Percentiles rank a stretch among this genome's conserved stretches.
phyloP scores from a whole-genome alignment of 2,329 filamentous ascomycete genomes.

The Fusarium sp. region DNA sequence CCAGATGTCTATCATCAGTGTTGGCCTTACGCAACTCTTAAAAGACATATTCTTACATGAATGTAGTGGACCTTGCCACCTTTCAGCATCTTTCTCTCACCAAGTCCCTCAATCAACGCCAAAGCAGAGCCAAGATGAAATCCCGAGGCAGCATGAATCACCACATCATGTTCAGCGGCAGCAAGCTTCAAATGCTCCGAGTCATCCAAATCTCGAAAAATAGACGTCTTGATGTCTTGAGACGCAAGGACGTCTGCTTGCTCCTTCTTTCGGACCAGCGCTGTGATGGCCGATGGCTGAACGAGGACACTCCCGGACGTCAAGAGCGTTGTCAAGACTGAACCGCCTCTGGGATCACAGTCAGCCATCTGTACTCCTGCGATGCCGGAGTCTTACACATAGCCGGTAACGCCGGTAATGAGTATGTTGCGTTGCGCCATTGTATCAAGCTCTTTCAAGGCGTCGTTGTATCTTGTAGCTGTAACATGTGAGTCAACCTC shows the following conservation, averaged over 20 bases:
- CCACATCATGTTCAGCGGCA: not conserved
- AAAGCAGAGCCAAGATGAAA: not conserved
- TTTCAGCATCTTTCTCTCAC: not conserved
- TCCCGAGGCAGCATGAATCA: not conserved
- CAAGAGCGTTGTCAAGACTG: constrained; percentile 21
- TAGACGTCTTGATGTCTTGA: not conserved
- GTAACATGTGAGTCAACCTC: not conserved
- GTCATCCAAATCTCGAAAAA: not conserved
- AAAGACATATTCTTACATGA: not conserved
- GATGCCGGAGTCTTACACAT: not conserved
- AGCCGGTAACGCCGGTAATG: constrained; percentile 19
- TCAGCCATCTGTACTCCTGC: not conserved
- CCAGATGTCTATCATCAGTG: not conserved
- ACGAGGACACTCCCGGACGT: not conserved
- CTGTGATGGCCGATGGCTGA: constrained; percentile 6
- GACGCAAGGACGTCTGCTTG: not conserved
- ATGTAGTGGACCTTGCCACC: not conserved
- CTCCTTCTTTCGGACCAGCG: constrained; percentile 13
- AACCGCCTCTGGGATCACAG: constrained; percentile 5
- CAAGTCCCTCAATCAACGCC: not conserved
- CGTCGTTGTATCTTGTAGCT: not conserved
- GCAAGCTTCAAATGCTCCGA: not conserved
- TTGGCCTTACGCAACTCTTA: not conserved
- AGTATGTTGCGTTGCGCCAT: constrained; percentile 11
- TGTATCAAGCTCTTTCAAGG: not conserved